Evolutionary conservation across 371 early-diverging fungal species (phyloP).

Genomic region (Mucor irregularis): DNA sequence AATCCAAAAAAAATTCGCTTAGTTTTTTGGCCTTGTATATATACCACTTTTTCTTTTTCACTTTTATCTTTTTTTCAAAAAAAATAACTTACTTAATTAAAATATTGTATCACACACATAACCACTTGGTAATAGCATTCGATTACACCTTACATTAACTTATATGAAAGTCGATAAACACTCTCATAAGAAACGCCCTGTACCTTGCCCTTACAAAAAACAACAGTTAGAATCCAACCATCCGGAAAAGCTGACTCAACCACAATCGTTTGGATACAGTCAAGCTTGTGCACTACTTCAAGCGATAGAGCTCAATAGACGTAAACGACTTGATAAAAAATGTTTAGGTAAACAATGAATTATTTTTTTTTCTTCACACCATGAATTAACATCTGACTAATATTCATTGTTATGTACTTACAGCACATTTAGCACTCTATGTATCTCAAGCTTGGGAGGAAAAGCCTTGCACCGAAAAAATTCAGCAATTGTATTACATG

Average conservation of each 20-base stretch:
- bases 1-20: slow-evolving; percentile 7
- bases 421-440: slow-evolving; percentile 40
- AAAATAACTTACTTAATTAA: too few relatives aligned
- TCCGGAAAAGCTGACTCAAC: slow-evolving; percentile 14
- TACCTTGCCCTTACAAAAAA: slow-evolving; percentile 17
- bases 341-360: slow-evolving; percentile 31
- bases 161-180: slow-evolving; percentile 1
- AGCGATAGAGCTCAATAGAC: slow-evolving; percentile 41
- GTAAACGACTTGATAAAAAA: slow-evolving; percentile 23
- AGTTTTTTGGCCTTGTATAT: not conserved
- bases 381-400: not conserved
- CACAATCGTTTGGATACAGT: slow-evolving; percentile 22
- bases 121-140: too few relatives aligned
- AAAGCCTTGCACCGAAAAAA: slow-evolving; percentile 30
- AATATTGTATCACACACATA: too few relatives aligned
- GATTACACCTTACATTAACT: too few relatives aligned
- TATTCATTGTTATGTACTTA: not conserved
- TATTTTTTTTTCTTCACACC: slow-evolving; percentile 3
- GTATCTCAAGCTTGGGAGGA: slow-evolving; percentile 47
- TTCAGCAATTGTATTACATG: slow-evolving; percentile 27
- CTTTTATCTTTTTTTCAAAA: not conserved
- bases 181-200: slow-evolving; percentile 1
- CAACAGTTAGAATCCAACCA: slow-evolving; percentile 15
- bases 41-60: not conserved
- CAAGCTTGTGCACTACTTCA: slow-evolving; percentile 36